These are phyloP conservation scores for Rhododendron kiyosumense DNA, from an alignment of 148 eudicot genomes.

Conservation along the genomic window DNA sequence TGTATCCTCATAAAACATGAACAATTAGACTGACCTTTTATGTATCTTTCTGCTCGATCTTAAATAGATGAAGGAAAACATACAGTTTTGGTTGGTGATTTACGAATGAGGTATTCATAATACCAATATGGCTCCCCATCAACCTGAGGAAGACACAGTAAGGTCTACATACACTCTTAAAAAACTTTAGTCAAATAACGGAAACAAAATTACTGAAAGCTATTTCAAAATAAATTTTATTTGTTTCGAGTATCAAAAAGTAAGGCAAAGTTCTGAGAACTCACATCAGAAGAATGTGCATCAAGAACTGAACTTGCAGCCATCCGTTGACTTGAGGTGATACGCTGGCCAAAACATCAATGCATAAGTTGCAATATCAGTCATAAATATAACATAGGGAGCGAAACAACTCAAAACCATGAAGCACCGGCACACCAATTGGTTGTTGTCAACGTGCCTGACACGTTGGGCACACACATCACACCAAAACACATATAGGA, in stretches of 20 bases:
- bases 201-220: not conserved
- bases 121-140: slow-evolving; percentile 89
- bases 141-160: slow-evolving; percentile 40
- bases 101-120: slow-evolving; percentile 90
- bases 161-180: slow-evolving; percentile 2
- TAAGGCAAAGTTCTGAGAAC: slow-evolving; percentile 11
- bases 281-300: slow-evolving; percentile 76
- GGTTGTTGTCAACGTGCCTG: not conserved
- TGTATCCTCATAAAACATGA: not conserved
- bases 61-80: slow-evolving; percentile 22
- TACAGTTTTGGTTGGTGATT: slow-evolving; percentile 84
- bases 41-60: not conserved
- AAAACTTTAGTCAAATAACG: not conserved
- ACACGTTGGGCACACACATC: not conserved
- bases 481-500: not conserved
- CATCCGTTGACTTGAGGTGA: slow-evolving; percentile 80
- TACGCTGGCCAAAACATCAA: slow-evolving; percentile 49
- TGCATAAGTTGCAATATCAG: not conserved
- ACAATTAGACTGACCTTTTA: not conserved
- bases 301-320: slow-evolving; percentile 94
- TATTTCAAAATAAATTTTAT: not conserved
- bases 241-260: not conserved
- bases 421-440: not conserved
- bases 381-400: not conserved
- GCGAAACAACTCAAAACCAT: not conserved